A percentile compares a stretch with the other conserved stretches of the same genome.
These are phyloP conservation scores for Capniomyces stellatus DNA, from an alignment of 371 early-diverging fungal species.

Conservation along the genomic window DNA sequence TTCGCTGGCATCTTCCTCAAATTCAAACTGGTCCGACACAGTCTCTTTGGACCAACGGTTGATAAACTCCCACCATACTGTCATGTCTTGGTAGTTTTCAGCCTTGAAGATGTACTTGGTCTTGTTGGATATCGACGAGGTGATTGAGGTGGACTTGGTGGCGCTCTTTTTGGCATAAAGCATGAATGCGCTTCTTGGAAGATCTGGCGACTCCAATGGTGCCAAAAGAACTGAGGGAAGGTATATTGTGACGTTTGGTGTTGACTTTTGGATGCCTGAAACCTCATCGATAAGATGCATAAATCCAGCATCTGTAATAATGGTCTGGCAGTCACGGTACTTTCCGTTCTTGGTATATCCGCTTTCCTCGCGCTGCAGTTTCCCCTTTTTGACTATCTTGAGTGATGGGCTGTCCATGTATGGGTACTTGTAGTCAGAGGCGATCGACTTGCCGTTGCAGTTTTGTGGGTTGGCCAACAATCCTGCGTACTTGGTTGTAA, in stretches of 20 bases:
- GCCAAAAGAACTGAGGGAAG: constrained; percentile 1
- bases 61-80: constrained; percentile 1
- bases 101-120: constrained; percentile 1
- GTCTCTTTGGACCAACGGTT: neutral
- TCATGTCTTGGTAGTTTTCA: constrained; percentile 1
- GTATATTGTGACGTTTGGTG: constrained; percentile 1
- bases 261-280: neutral
- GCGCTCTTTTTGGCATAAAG: neutral
- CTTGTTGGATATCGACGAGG: neutral
- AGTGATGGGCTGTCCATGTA: constrained; percentile 12
- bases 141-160: neutral
- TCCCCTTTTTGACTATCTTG: constrained; percentile 5
- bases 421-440: constrained; percentile 7
- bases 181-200: constrained; percentile 3
- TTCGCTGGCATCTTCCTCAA: neutral
- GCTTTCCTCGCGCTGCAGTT: neutral
- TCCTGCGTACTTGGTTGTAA: constrained; percentile 1
- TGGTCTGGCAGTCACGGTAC: neutral
- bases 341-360: neutral
- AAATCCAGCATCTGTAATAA: neutral
- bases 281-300: neutral
- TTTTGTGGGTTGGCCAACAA: constrained; percentile 9
- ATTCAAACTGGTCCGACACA: neutral
- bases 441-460: constrained; percentile 7
- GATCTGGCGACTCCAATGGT: neutral